Conservation (phyloP, 257 asterid species). For the Petrea volubilis region DNA sequence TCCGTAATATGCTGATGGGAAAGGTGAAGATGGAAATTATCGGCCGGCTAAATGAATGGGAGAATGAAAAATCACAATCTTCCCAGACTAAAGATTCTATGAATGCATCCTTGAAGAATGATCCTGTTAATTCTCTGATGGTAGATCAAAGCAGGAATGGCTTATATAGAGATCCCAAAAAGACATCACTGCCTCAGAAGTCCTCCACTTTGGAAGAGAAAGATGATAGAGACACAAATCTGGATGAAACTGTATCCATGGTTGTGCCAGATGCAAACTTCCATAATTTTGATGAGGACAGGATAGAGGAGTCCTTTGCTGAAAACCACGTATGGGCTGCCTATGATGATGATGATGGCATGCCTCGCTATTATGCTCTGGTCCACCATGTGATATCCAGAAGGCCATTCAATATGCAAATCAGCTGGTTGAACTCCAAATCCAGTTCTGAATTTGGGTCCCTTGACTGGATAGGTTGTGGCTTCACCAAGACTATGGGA, state of each 20-base stretch:
- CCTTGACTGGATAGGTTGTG: constrained; percentile 43
- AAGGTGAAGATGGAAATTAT: constrained; percentile 52
- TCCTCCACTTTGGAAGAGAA: constrained; percentile 28
- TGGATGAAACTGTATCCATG: constrained; percentile 39
- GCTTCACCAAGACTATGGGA: constrained; percentile 63
- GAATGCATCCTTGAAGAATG: constrained; percentile 12
- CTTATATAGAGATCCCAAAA: constrained; percentile 8
- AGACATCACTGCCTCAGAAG: constrained; percentile 15
- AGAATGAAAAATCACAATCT: constrained; percentile 25
- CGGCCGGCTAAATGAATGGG: constrained; percentile 38
- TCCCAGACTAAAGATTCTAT: constrained; percentile 21
- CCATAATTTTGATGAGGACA: constrained; percentile 57
- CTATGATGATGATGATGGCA: constrained; percentile 74
- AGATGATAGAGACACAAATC: constrained; percentile 20
- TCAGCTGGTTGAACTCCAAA: constrained; percentile 64
- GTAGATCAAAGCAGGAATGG: constrained; percentile 13
- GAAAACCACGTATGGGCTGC: constrained; percentile 74
- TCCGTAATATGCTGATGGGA: constrained; percentile 34
- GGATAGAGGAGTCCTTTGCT: constrained; percentile 47
- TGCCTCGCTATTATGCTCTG: constrained; percentile 70
- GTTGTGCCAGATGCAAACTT: constrained; percentile 69
- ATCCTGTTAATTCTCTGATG: constrained; percentile 13
- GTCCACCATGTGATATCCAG: constrained; percentile 46
- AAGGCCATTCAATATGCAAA: constrained; percentile 48
- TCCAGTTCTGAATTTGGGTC: constrained; percentile 41